These are phyloP conservation scores for Mycothermus thermophilus DNA, from an alignment of 495 filamentous ascomycete species.

Conservation along the genomic window DNA sequence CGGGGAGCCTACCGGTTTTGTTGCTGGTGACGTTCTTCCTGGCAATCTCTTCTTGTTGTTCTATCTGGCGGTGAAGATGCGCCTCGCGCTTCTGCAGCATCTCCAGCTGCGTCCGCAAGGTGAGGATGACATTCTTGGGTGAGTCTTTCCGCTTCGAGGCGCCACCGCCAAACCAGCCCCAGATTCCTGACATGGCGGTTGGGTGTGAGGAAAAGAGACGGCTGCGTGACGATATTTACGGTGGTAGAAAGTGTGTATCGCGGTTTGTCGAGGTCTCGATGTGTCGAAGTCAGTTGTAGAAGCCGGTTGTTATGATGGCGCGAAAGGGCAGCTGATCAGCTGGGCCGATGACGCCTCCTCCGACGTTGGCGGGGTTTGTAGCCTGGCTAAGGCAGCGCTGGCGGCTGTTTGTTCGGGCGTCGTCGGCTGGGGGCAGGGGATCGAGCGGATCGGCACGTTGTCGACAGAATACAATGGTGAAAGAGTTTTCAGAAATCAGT, in stretches of 20 bases:
- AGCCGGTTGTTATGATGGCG: too few species aligned
- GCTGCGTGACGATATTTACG: neutral
- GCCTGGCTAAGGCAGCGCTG: conserved; percentile 7
- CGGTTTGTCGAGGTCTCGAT: neutral
- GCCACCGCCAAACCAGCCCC: conserved; percentile 77
- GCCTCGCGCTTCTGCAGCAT: conserved; percentile 96
- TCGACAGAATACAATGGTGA: too few species aligned
- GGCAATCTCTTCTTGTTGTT: conserved; percentile 84
- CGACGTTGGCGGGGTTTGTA: conserved; percentile 17
- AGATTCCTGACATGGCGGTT: conserved; percentile 46
- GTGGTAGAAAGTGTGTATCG: neutral
- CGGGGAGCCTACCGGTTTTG: conserved; percentile 59
- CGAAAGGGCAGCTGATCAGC: conserved; percentile 14
- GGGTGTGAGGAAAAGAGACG: neutral
- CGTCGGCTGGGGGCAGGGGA: too few species aligned
- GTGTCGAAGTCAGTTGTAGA: too few species aligned
- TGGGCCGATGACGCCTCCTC: conserved; percentile 20
- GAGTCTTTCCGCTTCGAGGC: conserved; percentile 78
- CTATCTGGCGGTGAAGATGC: conserved; percentile 80
- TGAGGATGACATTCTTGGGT: conserved; percentile 92
- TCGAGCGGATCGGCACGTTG: too few species aligned
- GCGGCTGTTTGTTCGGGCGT: too few species aligned
- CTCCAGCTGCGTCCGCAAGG: conserved; percentile 75
- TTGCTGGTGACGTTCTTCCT: conserved; percentile 80
- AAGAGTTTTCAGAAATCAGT: too few species aligned